Conservation (phyloP, 108 stramenopile species). For the Nitzschia inconspicua region DNA sequence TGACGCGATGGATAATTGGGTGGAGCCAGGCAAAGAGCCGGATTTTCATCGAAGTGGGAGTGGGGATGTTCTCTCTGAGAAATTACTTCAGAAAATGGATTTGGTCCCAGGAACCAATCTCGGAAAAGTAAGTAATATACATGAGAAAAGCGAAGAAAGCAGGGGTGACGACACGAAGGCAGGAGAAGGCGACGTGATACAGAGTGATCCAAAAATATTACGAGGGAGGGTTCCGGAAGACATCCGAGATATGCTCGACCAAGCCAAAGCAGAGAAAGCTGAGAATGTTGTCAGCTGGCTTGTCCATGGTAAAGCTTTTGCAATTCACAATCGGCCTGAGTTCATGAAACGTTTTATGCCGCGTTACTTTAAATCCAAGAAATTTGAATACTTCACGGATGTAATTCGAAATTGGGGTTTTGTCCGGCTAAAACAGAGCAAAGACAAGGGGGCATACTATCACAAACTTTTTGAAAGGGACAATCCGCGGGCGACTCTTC, state of each 20-base stretch:
- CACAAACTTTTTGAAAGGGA: slow-evolving; percentile 29
- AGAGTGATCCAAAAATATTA: slow-evolving; percentile 15
- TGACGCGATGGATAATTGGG: slow-evolving; percentile 32
- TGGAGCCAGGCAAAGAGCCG: slow-evolving; percentile 16
- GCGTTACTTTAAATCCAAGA: slow-evolving; percentile 21
- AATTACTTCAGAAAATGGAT: too few species aligned
- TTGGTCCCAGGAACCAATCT: not conserved
- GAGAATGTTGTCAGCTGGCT: slow-evolving; percentile 42
- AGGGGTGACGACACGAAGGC: not conserved
- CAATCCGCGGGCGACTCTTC: slow-evolving; percentile 11
- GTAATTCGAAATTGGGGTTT: slow-evolving; percentile 76
- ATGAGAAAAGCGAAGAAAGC: not conserved
- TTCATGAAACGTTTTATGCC: slow-evolving; percentile 60
- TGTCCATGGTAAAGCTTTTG: slow-evolving; percentile 54
- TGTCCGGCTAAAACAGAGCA: slow-evolving; percentile 37
- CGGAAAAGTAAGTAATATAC: not conserved
- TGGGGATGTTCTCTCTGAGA: slow-evolving; percentile 5
- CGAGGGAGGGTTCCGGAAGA: slow-evolving; percentile 27
- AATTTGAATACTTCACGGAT: slow-evolving; percentile 27
- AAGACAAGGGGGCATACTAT: slow-evolving; percentile 30
- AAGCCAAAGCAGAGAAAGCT: slow-evolving; percentile 16
- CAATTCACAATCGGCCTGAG: slow-evolving; percentile 34
- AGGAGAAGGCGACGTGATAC: not conserved
- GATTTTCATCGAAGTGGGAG: slow-evolving; percentile 20
- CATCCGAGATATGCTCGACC: slow-evolving; percentile 23